Evolutionary conservation across 768 basidiomycete genomes (phyloP).

Genomic region (Boletus vinaceobasis): DNA sequence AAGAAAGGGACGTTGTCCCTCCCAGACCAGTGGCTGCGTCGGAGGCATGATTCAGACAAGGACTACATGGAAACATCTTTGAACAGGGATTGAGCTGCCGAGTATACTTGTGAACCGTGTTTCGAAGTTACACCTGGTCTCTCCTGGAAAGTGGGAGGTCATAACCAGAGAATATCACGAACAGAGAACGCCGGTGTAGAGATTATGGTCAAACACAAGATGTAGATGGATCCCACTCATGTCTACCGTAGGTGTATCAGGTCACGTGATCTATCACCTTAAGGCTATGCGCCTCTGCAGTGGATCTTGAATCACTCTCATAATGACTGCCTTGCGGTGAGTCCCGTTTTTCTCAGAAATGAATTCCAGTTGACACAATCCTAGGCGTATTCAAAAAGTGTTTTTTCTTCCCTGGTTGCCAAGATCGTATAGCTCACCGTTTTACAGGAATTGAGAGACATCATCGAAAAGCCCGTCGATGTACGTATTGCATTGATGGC

Average conservation of each 20-base stretch:
- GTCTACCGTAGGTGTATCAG: not conserved
- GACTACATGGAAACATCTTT: not conserved
- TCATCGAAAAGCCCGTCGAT: conserved; percentile 60
- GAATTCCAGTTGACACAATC: conserved; percentile 19
- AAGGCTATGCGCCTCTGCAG: not conserved
- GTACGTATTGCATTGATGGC: conserved; percentile 37
- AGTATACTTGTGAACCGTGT: not conserved
- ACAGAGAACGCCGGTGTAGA: too few relatives aligned
- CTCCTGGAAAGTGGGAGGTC: too few relatives aligned
- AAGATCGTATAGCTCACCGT: conserved; percentile 7
- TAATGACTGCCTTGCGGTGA: conserved; percentile 42
- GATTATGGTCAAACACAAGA: too few relatives aligned
- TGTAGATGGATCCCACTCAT: too few relatives aligned
- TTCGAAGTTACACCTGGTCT: too few relatives aligned
- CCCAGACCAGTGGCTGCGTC: not conserved
- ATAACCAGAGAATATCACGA: too few relatives aligned
- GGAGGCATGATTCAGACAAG: not conserved
- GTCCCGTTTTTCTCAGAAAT: conserved; percentile 4
- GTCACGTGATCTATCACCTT: conserved; percentile 15
- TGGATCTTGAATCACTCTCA: conserved; percentile 4
- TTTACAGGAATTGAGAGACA: conserved; percentile 61
- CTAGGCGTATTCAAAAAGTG: conserved; percentile 76
- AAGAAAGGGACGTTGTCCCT: not conserved
- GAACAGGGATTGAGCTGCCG: not conserved
- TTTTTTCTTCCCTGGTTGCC: not conserved